A percentile compares a stretch with the other conserved stretches of the same genome.
Conservation (phyloP, 345 rosid genomes). For the Eucalyptus erythrocorys region DNA sequence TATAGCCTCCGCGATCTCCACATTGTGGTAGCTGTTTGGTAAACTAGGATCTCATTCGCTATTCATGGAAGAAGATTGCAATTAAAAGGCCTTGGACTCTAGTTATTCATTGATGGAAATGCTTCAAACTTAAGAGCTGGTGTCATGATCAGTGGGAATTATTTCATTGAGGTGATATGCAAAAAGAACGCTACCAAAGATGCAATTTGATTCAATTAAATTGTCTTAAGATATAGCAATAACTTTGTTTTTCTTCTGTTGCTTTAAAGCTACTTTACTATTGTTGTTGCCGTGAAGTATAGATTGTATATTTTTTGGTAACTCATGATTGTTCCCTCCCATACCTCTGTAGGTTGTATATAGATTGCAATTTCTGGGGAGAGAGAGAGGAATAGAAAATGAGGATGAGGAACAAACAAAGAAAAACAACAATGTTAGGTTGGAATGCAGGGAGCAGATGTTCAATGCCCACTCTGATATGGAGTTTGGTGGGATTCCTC, state of each 20-base stretch:
- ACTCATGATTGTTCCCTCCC: not conserved
- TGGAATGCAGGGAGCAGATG: slow-evolving; percentile 77
- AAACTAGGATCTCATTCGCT: not conserved
- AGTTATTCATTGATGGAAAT: not conserved
- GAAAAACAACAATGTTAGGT: slow-evolving; percentile 57
- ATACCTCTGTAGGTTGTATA: not conserved
- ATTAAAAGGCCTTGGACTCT: not conserved
- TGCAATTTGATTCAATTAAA: not conserved
- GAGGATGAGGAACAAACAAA: slow-evolving; percentile 75
- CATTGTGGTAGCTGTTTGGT: not conserved
- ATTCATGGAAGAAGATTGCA: not conserved
- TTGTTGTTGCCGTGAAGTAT: not conserved
- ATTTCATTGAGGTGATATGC: not conserved
- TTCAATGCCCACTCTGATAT: slow-evolving; percentile 35
- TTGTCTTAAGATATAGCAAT: not conserved
- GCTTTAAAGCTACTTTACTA: not conserved
- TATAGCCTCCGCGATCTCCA: not conserved
- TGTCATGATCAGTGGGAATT: not conserved
- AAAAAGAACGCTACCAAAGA: not conserved
- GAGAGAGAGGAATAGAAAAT: slow-evolving; percentile 12
- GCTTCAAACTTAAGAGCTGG: not conserved
- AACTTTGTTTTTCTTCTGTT: not conserved
- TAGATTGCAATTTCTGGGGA: not conserved
- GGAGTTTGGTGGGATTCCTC: slow-evolving; percentile 70
- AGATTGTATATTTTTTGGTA: not conserved